Base-by-base conservation (phyloP, 176 grass and related monocot species). In the Sorghum bicolor region DNA sequence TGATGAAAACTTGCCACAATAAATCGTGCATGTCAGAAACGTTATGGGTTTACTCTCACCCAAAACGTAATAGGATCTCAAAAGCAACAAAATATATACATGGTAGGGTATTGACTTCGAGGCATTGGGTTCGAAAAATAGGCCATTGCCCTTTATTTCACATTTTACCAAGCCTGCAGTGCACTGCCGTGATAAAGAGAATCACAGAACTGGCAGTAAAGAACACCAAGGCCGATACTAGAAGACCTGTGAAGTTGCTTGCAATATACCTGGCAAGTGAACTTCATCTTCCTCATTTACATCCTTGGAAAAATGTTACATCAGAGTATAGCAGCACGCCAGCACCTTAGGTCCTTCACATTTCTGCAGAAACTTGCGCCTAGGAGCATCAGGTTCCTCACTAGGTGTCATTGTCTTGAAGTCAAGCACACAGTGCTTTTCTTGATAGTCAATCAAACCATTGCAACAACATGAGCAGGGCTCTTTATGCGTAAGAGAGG, bases 281-380 rank as follows among this genome's bases (percentile, higher is more conserved):
- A 69, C 67, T 80, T 44, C 12, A 10, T 80, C 24, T 60, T 75
- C 80, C 74, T 87, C 80, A 87, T 87, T 90, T 80, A 83, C 89
- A 90, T 53, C 25, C 17, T 53, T 50, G 39, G 24, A 63, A 62
- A 70, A 70, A 80, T 26, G 29, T 63, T 87, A 64, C 69, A 87
- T 64, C 62, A 32, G 24, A 87, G 80, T 53, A 62, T 64, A 29
- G 24, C 52, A 89, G 24, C 16, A 48, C 15, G 14, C 45, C 45
- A 69, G 7, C 38, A 48, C 53, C 39, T 58, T 24, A 3, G 3
- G 55, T 11, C 22, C 20, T 33, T 6, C 14, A 70, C 36, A 24
- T 16, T 74, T 33, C 37, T 10, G 50, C 64, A 77, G 67, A 83
- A 79, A 80, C 47, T 24, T 34, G 38, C 37, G 48, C 33, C 52